phyloP scores from a whole-genome alignment of 805 yeast genomes.

The Metschnikowia noctiluminum region DNA sequence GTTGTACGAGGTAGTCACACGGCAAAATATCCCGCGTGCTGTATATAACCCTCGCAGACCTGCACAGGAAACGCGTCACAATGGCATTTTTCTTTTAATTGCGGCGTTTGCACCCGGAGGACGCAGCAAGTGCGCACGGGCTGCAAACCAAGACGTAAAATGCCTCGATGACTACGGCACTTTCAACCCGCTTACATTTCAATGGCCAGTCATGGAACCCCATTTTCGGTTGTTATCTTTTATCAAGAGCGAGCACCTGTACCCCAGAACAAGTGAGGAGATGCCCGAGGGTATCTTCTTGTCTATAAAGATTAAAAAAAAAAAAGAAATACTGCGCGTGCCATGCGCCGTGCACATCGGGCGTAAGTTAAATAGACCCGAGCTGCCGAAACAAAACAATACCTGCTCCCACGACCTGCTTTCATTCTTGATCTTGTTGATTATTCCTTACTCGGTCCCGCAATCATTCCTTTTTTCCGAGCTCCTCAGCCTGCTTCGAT shows the following conservation, averaged over 20 bases:
- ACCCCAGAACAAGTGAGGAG: background rate
- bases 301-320: too few relatives aligned
- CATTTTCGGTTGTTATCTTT: slow-evolving; percentile 1
- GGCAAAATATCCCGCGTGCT: too few relatives aligned
- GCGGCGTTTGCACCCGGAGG: background rate
- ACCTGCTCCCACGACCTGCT: background rate
- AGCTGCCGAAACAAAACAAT: background rate
- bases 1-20: too few relatives aligned
- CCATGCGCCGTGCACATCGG: slow-evolving; percentile 6
- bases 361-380: slow-evolving; percentile 5
- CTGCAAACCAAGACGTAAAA: background rate
- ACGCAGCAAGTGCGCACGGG: background rate
- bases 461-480: background rate
- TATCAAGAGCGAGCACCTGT: slow-evolving; percentile 3
- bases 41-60: too few relatives aligned
- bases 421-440: background rate
- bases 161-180: background rate
- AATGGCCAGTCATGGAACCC: slow-evolving; percentile 4
- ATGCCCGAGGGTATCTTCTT: too few relatives aligned
- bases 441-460: background rate
- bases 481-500: too few relatives aligned
- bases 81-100: background rate
- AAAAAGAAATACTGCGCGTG: slow-evolving; percentile 2
- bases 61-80: too few relatives aligned
- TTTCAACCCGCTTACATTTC: background rate